Base-by-base conservation (phyloP, 768 basidiomycete species). In the Leccinum obscurum region DNA sequence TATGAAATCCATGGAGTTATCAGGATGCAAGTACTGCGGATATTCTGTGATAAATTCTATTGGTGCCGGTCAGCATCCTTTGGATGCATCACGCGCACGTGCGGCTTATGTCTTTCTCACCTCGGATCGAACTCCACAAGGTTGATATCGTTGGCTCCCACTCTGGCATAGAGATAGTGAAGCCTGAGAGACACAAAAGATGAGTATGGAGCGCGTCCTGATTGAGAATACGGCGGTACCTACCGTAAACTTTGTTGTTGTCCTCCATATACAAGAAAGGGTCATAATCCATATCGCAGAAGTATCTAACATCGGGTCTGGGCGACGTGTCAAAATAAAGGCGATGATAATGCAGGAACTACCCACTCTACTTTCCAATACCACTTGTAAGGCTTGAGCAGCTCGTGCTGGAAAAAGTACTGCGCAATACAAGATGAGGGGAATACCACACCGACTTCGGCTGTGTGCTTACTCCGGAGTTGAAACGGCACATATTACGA, bases 401-500 rank as follows among this genome's bases (percentile, higher is more conserved):
- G 64, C 44, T 81, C 77, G 62, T 87, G 85, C 52, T 70, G 71
- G 73, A 78, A 87, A 72, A 87, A 86, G 75, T 79, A 83, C 77
- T 84, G 52, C 6, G 34, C 28, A 30, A 34, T 22, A 56, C 58
- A 41, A 57, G 20, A 26, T 69, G 34, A 66, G 58, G 52, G 10
- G 54, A 58, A 20, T 28, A 26, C 4, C 35, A 28, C 17, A 50
- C 7, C 14, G 20, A 2, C 14, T 39, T 39, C 11, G 50, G 39
- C n/a, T 44, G 49, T 30, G 10, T 24, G 70, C 82, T 60, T 63
- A 86, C 85, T 3, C 85, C 88, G 0, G 86, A 88, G 71, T 89
- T 87, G 74, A 83, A 90, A 39, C 88, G 79, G 69, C 88, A 90
- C 89, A 90, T 89, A 56, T 89, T 87, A n/a, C 87, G 80, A 64